These are phyloP conservation scores for Austroboletus festivus DNA, from an alignment of 768 basidiomycete species.

Conservation along the genomic window DNA sequence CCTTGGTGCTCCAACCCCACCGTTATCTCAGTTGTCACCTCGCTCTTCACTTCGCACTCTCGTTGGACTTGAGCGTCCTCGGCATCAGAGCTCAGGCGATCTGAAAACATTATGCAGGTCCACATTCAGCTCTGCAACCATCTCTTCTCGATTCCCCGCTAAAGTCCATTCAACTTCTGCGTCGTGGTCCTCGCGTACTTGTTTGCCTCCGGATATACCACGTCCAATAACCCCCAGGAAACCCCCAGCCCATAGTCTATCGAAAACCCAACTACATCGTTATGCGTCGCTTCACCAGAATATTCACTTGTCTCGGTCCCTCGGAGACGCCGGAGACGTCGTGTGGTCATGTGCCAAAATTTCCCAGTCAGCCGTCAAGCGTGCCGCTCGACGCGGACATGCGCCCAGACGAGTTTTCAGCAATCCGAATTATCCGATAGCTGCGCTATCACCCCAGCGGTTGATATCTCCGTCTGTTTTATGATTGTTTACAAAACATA, in stretches of 20 bases:
- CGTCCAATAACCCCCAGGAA: slow-evolving; percentile 5
- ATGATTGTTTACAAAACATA: slow-evolving; percentile 13
- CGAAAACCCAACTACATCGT: slow-evolving; percentile 10
- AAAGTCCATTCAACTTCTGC: slow-evolving; percentile 10
- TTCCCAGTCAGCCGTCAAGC: slow-evolving; percentile 23
- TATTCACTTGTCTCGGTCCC: background rate
- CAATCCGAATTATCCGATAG: slow-evolving; percentile 18
- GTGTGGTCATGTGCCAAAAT: slow-evolving; percentile 35
- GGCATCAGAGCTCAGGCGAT: too few species aligned
- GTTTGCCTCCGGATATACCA: slow-evolving; percentile 5
- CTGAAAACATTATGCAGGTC: slow-evolving; percentile 19
- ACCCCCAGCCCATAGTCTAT: slow-evolving; percentile 3
- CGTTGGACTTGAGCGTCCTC: slow-evolving; percentile 17
- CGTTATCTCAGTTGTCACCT: slow-evolving; percentile 9
- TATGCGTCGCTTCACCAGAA: slow-evolving; percentile 9
- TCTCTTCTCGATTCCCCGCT: slow-evolving; percentile 14
- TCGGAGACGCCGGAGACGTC: slow-evolving; percentile 10
- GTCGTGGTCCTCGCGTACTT: slow-evolving; percentile 5
- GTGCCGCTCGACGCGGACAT: slow-evolving; percentile 25
- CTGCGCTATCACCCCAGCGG: slow-evolving; percentile 9
- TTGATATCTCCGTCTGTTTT: background rate
- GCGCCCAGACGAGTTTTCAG: slow-evolving; percentile 23
- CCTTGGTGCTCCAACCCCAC: slow-evolving; percentile 3
- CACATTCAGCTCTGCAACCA: slow-evolving; percentile 20
- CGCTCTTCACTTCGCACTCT: slow-evolving; percentile 26